Percentiles rank a stretch among this genome's conserved stretches.
phyloP scores from a whole-genome alignment of 208 protist genomes.

The Strigomonas oncopelti region DNA sequence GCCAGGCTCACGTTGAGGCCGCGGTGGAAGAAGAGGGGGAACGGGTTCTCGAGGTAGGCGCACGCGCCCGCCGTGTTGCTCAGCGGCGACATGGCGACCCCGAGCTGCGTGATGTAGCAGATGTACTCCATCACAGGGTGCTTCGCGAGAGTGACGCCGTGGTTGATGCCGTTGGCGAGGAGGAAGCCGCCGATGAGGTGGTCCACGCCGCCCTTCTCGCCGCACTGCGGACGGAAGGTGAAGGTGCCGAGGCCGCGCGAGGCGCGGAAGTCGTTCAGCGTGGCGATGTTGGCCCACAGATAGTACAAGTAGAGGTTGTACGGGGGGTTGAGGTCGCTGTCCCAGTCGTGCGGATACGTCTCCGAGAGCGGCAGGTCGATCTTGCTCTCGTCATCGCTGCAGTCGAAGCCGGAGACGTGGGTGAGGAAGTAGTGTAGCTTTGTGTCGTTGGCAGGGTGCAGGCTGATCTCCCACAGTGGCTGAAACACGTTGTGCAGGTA shows the following conservation, averaged over 20 bases:
- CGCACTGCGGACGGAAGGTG: slow-evolving; percentile 95
- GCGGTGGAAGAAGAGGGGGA: slow-evolving; percentile 93
- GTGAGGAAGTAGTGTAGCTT: slow-evolving; percentile 95
- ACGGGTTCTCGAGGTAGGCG: slow-evolving; percentile 94
- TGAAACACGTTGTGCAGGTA: slow-evolving; percentile 96
- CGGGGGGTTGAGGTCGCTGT: slow-evolving; percentile 92
- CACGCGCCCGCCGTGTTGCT: slow-evolving; percentile 98
- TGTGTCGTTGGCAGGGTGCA: slow-evolving; percentile 92
- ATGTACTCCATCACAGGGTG: slow-evolving; percentile 97
- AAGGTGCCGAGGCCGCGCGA: slow-evolving; percentile 81
- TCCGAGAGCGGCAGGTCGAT: slow-evolving; percentile 83
- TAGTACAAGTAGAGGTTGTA: slow-evolving; percentile 98
- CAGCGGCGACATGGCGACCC: slow-evolving; percentile 97
- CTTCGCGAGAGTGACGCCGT: slow-evolving; percentile 95
- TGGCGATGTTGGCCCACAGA: slow-evolving; percentile 97
- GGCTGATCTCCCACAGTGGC: slow-evolving; percentile 97
- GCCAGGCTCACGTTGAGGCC: slow-evolving; percentile 97
- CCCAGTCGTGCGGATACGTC: slow-evolving; percentile 91
- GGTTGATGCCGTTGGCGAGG: slow-evolving; percentile 93
- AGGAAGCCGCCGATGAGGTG: slow-evolving; percentile 94
- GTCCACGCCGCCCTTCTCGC: slow-evolving; percentile 89
- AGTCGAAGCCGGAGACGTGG: slow-evolving; percentile 96
- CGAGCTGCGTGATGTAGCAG: slow-evolving; percentile 97
- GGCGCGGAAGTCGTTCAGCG: slow-evolving; percentile 94
- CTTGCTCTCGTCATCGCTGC: slow-evolving; percentile 94